These are phyloP conservation scores for Anthracocystis walkeri DNA, from an alignment of 1,284 basidiomycete species.

Conservation along the genomic window DNA sequence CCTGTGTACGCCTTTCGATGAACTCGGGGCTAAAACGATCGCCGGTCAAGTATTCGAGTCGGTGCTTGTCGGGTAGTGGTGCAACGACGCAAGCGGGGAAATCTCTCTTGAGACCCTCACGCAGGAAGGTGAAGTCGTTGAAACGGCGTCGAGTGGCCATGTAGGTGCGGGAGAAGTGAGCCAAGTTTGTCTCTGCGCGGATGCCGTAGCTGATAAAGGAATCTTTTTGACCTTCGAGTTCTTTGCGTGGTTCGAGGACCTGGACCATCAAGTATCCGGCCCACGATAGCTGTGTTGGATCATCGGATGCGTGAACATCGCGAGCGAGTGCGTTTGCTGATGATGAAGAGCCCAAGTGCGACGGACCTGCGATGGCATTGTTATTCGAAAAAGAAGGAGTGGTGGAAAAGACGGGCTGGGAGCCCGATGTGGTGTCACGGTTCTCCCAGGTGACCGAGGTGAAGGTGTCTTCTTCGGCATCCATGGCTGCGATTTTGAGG, in stretches of 20 bases:
- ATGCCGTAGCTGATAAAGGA: conserved; percentile 95
- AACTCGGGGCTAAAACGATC: conserved; percentile 97
- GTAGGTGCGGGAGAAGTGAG: conserved; percentile 77
- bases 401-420: conserved; percentile 37
- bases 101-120: conserved; percentile 86
- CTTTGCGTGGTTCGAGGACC: conserved; percentile 92
- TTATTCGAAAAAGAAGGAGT: conserved; percentile 23
- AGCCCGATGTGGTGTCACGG: conserved; percentile 29
- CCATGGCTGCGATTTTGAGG: conserved; percentile 19
- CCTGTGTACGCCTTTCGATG: conserved; percentile 87
- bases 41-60: conserved; percentile 91
- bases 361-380: conserved; percentile 35
- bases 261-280: conserved; percentile 73
- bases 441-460: conserved; percentile 65
- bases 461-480: conserved; percentile 60
- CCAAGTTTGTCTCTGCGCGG: conserved; percentile 84
- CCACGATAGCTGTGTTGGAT: conserved; percentile 50
- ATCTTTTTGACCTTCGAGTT: conserved; percentile 89
- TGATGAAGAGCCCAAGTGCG: conserved; percentile 16
- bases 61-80: conserved; percentile 94
- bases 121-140: conserved; percentile 95
- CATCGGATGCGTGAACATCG: conserved; percentile 24
- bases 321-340: conserved; percentile 23
- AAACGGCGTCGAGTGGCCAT: conserved; percentile 84
- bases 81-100: conserved; percentile 97